phyloP scores from a whole-genome alignment of 148 eudicot species.

The Vaccinium macrocarpon region DNA sequence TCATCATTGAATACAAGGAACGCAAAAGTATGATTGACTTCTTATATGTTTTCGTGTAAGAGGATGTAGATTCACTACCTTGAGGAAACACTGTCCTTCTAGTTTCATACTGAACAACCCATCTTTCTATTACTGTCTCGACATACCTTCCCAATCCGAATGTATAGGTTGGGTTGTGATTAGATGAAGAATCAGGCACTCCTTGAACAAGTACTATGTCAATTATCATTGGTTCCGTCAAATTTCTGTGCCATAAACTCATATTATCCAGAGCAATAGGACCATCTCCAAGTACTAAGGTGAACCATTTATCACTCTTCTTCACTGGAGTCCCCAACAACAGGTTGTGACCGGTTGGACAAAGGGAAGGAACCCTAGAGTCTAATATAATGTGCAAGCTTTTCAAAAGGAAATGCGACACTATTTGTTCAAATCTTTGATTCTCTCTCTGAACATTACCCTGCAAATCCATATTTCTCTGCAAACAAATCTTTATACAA shows the following conservation, averaged over 20 bases:
- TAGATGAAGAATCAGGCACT: constrained; percentile 25
- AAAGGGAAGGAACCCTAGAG: constrained; percentile 80
- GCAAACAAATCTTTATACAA: not conserved
- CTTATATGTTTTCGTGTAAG: constrained; percentile 80
- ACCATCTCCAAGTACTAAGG: constrained; percentile 75
- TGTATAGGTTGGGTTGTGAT: constrained; percentile 18
- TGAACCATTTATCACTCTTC: constrained; percentile 88
- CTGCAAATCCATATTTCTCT: constrained; percentile 60
- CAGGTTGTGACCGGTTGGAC: constrained; percentile 37
- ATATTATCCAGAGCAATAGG: constrained; percentile 77
- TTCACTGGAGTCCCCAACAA: constrained; percentile 38
- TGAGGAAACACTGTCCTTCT: constrained; percentile 38
- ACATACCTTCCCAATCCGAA: constrained; percentile 34
- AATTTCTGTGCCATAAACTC: constrained; percentile 70
- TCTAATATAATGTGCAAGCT: constrained; percentile 76
- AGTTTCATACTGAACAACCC: constrained; percentile 82
- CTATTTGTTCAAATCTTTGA: constrained; percentile 74
- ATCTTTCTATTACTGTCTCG: constrained; percentile 89
- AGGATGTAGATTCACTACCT: constrained; percentile 40
- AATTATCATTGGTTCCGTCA: constrained; percentile 91
- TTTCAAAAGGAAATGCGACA: constrained; percentile 78
- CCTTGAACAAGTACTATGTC: constrained; percentile 74
- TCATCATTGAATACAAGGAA: constrained; percentile 73
- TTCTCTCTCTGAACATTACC: constrained; percentile 47
- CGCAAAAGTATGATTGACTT: constrained; percentile 81